Evolutionary conservation across 331 rosid genomes (phyloP).

Genomic region (Pyrus hybrid): DNA sequence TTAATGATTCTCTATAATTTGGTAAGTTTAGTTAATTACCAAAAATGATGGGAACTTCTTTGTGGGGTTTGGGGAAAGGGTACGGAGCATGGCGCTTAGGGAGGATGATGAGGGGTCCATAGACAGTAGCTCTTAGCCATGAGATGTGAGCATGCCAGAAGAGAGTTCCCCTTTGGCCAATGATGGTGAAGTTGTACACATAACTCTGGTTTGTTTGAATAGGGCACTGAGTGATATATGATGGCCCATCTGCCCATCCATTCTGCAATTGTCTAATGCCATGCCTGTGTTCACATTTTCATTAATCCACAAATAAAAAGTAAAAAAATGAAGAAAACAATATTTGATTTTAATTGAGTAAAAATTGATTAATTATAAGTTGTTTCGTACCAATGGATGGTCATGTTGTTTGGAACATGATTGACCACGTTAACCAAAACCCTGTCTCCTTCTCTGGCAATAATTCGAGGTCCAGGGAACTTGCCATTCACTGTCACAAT

Average conservation of each 20-base stretch:
- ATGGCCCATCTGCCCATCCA: slow-evolving; percentile 38
- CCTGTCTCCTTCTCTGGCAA: slow-evolving; percentile 39
- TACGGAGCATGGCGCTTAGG: slow-evolving; percentile 21
- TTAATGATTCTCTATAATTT: not conserved
- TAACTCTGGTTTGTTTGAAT: slow-evolving; percentile 25
- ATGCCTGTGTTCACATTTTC: slow-evolving; percentile 18
- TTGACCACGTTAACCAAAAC: slow-evolving; percentile 36
- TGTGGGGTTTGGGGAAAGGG: slow-evolving; percentile 34
- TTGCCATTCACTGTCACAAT: slow-evolving; percentile 30
- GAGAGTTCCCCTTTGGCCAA: slow-evolving; percentile 40
- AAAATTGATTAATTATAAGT: not conserved
- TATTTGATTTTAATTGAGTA: not conserved
- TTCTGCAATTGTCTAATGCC: slow-evolving; percentile 26
- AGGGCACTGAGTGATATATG: slow-evolving; percentile 39
- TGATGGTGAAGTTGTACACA: slow-evolving; percentile 35
- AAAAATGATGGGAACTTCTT: slow-evolving; percentile 31
- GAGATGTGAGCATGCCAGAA: slow-evolving; percentile 47
- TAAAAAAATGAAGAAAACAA: not conserved
- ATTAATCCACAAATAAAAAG: not conserved
- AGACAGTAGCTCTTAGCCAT: slow-evolving; percentile 31
- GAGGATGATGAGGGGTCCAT: slow-evolving; percentile 34
- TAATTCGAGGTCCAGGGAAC: slow-evolving; percentile 39
- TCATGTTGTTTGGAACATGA: slow-evolving; percentile 36
- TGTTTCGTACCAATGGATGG: slow-evolving; percentile 29
- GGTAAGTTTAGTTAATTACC: slow-evolving; percentile 19